Conservation (phyloP, 202 grass and related monocot genomes). For the Setaria viridis region DNA sequence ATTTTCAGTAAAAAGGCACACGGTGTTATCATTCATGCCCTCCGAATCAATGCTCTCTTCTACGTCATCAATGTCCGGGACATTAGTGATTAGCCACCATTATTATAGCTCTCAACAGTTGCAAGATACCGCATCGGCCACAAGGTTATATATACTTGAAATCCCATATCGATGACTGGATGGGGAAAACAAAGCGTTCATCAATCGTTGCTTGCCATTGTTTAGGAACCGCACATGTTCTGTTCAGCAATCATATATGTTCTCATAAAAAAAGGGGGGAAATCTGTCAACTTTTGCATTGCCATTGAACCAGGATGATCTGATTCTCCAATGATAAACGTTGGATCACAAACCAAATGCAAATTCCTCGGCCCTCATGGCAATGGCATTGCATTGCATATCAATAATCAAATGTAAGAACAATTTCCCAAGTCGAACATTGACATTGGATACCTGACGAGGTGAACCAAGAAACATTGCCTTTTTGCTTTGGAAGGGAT, state of each 20-base stretch:
- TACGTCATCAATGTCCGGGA: background rate
- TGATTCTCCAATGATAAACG: background rate
- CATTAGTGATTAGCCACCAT: background rate
- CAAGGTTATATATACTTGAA: constrained; percentile 22
- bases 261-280: background rate
- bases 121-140: constrained; percentile 13
- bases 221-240: background rate
- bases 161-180: constrained; percentile 25
- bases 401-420: background rate
- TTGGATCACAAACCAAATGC: background rate
- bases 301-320: constrained; percentile 5
- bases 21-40: background rate
- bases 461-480: background rate
- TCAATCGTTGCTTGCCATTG: background rate
- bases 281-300: background rate
- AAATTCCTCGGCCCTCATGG: background rate
- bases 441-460: background rate
- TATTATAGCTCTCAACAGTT: background rate
- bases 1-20: constrained; percentile 4
- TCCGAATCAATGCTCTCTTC: constrained; percentile 11
- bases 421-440: background rate
- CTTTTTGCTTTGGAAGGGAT: background rate
- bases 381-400: background rate
- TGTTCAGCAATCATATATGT: background rate
- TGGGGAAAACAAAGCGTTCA: background rate